A percentile compares a stretch with the other conserved stretches of the same genome.
Evolutionary conservation across 495 filamentous ascomycete genomes (phyloP).

Genomic region (Tuber indicum): DNA sequence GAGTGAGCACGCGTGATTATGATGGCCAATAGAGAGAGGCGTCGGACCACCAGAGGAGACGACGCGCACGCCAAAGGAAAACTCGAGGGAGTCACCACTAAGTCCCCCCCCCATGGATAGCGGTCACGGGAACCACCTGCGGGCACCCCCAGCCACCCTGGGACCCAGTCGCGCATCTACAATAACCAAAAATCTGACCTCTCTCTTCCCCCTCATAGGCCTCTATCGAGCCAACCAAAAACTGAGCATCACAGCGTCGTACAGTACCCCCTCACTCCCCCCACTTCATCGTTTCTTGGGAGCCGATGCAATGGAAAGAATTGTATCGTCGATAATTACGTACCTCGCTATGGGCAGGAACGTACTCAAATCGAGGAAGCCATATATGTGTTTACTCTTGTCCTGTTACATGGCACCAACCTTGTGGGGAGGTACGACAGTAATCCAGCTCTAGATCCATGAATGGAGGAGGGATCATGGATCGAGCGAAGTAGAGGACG

Average conservation of each 20-base stretch:
- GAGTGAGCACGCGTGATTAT: background rate
- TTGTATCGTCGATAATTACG: slow-evolving; percentile 40
- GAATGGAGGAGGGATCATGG: slow-evolving; percentile 23
- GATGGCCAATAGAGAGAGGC: background rate
- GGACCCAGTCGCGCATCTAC: background rate
- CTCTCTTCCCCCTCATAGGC: background rate
- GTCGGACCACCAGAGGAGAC: too few relatives aligned
- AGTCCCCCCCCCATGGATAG: too few relatives aligned
- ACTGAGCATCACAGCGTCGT: background rate
- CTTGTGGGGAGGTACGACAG: slow-evolving; percentile 1
- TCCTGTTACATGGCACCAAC: slow-evolving; percentile 11
- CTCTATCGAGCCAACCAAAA: too few relatives aligned
- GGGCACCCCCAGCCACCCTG: background rate
- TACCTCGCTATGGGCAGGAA: slow-evolving; percentile 24
- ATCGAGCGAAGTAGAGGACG: slow-evolving; percentile 41
- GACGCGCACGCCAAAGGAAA: background rate
- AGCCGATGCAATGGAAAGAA: background rate
- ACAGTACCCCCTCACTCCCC: background rate
- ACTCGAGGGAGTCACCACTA: too few relatives aligned
- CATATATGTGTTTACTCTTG: slow-evolving; percentile 31
- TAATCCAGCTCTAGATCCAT: slow-evolving; percentile 41
- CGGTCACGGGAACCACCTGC: background rate
- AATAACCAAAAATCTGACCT: background rate
- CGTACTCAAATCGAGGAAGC: slow-evolving; percentile 41
- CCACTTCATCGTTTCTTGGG: background rate